Evolutionary conservation across 129 eudicot species (phyloP).

Genomic region (Calendula officinalis): DNA sequence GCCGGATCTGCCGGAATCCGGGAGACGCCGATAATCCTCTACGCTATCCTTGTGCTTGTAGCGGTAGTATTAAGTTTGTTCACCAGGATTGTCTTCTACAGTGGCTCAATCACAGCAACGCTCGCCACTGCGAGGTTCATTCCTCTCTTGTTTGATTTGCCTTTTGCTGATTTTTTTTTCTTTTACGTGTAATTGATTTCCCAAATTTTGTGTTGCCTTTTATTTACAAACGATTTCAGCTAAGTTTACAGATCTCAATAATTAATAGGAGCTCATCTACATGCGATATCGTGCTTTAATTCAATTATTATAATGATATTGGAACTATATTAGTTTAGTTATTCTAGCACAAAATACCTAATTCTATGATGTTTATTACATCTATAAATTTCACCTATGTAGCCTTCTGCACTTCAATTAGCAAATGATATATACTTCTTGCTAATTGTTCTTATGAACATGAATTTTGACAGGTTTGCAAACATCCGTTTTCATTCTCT

Average conservation of each 20-base stretch:
- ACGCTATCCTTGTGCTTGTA: constrained; percentile 93
- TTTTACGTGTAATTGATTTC: not conserved
- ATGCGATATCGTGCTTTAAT: not conserved
- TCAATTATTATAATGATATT: constrained; percentile 6
- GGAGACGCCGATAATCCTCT: constrained; percentile 89
- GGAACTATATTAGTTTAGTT: too few relatives aligned
- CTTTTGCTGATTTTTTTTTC: constrained; percentile 11
- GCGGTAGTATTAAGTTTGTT: constrained; percentile 96
- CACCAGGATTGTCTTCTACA: constrained; percentile 94
- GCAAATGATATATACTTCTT: not conserved
- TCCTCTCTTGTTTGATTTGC: not conserved
- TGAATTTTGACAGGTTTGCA: constrained; percentile 99
- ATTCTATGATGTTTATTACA: not conserved
- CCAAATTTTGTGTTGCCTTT: constrained; percentile 6
- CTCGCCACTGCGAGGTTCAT: constrained; percentile 90
- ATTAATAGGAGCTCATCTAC: too few relatives aligned
- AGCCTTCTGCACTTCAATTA: not conserved
- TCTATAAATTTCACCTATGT: not conserved
- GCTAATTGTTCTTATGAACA: too few relatives aligned
- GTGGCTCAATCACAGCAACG: constrained; percentile 98
- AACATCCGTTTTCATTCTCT: constrained; percentile 84
- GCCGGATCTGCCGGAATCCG: constrained; percentile 92
- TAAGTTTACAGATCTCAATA: constrained; percentile 9
- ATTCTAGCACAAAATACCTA: too few relatives aligned
- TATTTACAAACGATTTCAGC: not conserved